Evolutionary conservation across 345 rosid genomes (phyloP).

Genomic region (Eucalyptus sp.): DNA sequence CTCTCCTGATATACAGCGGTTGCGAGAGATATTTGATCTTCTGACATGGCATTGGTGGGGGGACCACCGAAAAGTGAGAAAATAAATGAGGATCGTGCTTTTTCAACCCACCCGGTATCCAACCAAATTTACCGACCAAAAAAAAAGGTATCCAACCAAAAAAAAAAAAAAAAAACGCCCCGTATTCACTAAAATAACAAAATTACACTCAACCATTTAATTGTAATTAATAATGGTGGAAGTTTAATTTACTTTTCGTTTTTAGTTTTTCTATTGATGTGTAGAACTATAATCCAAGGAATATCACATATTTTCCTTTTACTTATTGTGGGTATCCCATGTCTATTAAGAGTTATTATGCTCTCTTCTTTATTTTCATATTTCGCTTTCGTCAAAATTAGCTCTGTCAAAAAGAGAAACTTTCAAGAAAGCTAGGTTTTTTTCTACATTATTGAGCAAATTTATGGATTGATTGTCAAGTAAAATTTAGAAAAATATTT

Average conservation of each 20-base stretch:
- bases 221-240: background rate
- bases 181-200: background rate
- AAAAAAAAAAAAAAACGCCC: background rate
- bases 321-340: background rate
- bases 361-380: background rate
- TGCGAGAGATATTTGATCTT: background rate
- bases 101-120: rapidly evolving
- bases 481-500: too few relatives aligned
- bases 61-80: background rate
- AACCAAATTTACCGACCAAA: too few relatives aligned
- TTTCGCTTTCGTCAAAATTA: background rate
- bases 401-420: background rate
- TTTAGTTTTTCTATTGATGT: background rate
- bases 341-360: background rate
- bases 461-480: background rate
- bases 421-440: background rate
- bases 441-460: background rate
- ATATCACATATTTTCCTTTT: background rate
- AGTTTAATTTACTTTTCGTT: too few relatives aligned
- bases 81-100: background rate
- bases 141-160: too few relatives aligned
- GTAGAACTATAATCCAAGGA: background rate
- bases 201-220: background rate
- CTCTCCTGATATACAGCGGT: background rate
- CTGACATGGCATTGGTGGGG: background rate